Evolutionary conservation across 768 basidiomycete species (phyloP), one percentile per base, ranked within the genome.

Genomic region (Mycena maculata): DNA sequence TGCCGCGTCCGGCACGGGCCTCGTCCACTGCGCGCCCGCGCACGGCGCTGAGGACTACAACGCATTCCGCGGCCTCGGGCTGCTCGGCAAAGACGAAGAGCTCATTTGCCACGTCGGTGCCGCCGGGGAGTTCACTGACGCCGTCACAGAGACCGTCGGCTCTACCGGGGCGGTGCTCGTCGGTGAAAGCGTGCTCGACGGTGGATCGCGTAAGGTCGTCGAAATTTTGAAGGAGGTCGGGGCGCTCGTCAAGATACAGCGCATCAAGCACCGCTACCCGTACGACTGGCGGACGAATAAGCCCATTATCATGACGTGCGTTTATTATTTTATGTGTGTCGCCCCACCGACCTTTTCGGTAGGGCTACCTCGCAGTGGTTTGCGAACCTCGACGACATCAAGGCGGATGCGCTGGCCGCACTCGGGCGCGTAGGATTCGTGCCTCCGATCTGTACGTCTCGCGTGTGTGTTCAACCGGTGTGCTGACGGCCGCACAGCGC

Each of bases 281-380:
- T 96, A 96, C 75, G 97, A 99, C 73, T 98, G 96, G 96, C 92
- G 94, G 78, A 97, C 97, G 6, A 89, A 95, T 69, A 83, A 94
- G 73, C 96, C 97, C 0, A 90, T 98, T 73, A 96, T 99, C 71
- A 87, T 95, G 68, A 91, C 91, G 94, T 96, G 74, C 68, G 90
- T 77, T 20, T 25, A 27, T 4, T 30, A 16, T 52, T 41, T 52
- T 13, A 31, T 20, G 33, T n/a, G n/a, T n/a, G 11, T 27, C 30
- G 25, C 15, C 16, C 23, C 42, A 31, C 28, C 48, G 8, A 47
- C 48, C 27, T 33, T 47, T 63, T 22, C n/a, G 7, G 8, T 69
- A 94, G 94, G 18, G 94, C 96, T 0, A 98, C 96, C 2, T 94
- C 93, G 0, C 97, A 99, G 71, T 99, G 97, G 97, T 99, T 99